Evolutionary conservation across 1,284 basidiomycete species (phyloP).

Genomic region (Pseudozyma thailandica): DNA sequence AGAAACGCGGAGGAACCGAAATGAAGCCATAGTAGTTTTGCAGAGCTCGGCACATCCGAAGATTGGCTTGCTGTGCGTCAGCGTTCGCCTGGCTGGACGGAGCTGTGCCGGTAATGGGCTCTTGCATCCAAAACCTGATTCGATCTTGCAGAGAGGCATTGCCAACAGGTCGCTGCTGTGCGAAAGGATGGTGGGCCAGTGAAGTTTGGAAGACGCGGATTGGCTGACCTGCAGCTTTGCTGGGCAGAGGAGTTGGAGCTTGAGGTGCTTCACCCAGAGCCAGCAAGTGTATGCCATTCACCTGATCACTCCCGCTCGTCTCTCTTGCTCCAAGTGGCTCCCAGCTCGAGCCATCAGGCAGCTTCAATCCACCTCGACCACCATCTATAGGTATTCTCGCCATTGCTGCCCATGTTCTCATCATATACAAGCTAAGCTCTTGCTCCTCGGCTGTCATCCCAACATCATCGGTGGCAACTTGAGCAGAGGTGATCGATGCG

Average conservation of each 20-base stretch:
- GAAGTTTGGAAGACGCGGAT: slow-evolving; percentile 21
- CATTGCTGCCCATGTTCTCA: slow-evolving; percentile 36
- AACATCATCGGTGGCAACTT: background rate
- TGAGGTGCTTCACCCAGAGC: slow-evolving; percentile 33
- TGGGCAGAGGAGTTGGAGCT: background rate
- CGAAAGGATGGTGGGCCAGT: slow-evolving; percentile 27
- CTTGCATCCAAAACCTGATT: slow-evolving; percentile 39
- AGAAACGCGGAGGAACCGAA: slow-evolving; percentile 16
- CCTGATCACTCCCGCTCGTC: background rate
- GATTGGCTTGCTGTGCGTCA: background rate
- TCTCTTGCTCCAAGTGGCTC: slow-evolving; percentile 1
- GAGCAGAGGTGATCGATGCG: background rate
- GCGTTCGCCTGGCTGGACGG: background rate
- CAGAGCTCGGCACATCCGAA: slow-evolving; percentile 16
- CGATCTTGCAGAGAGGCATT: slow-evolving; percentile 16
- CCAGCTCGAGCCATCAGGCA: slow-evolving; percentile 26
- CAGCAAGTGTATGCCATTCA: slow-evolving; percentile 18
- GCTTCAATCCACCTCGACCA: slow-evolving; percentile 1
- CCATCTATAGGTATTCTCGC: slow-evolving; percentile 5
- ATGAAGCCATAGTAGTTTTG: slow-evolving; percentile 46
- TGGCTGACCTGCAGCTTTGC: background rate
- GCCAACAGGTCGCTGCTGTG: slow-evolving; percentile 14
- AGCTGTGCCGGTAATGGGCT: slow-evolving; percentile 31
- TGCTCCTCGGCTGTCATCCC: slow-evolving; percentile 32
- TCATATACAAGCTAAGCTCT: slow-evolving; percentile 34